Conservation (phyloP, 345 rosid genomes). For the Melastoma malabathricum region DNA sequence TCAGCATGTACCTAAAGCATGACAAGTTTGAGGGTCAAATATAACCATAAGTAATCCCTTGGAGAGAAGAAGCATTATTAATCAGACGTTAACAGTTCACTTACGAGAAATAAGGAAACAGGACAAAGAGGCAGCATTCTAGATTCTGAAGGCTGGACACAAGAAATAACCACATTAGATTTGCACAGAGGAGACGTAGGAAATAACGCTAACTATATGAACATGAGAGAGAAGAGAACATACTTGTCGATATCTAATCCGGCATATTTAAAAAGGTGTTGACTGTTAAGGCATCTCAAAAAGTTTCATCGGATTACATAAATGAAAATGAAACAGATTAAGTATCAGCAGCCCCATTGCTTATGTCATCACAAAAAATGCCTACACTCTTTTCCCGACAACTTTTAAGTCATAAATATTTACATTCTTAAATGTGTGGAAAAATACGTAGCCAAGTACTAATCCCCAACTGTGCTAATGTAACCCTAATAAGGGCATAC, state of each 20-base stretch:
- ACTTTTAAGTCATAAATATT: too few relatives aligned
- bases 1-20: constrained; percentile 81
- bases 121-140: constrained; percentile 96
- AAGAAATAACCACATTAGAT: constrained; percentile 1
- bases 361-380: too few relatives aligned
- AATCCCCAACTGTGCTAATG: too few relatives aligned
- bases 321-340: too few relatives aligned
- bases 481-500: too few relatives aligned
- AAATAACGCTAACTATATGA: neutral
- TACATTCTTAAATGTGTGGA: too few relatives aligned
- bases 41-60: neutral
- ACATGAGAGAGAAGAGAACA: constrained; percentile 17
- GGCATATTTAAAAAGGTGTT: constrained; percentile 95
- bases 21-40: constrained; percentile 4
- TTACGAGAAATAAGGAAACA: constrained; percentile 49
- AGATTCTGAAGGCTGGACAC: constrained; percentile 80
- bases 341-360: too few relatives aligned
- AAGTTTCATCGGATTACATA: constrained; percentile 3
- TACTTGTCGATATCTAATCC: constrained; percentile 96
- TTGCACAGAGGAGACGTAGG: constrained; percentile 7
- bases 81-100: neutral
- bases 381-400: too few relatives aligned
- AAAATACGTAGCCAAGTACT: too few relatives aligned
- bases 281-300: constrained; percentile 59
- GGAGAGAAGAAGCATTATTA: too few relatives aligned